Percentiles rank a stretch among this genome's conserved stretches.
Evolutionary conservation across 768 basidiomycete genomes (phyloP).

Genomic region (Macrolepiota dolichaula): DNA sequence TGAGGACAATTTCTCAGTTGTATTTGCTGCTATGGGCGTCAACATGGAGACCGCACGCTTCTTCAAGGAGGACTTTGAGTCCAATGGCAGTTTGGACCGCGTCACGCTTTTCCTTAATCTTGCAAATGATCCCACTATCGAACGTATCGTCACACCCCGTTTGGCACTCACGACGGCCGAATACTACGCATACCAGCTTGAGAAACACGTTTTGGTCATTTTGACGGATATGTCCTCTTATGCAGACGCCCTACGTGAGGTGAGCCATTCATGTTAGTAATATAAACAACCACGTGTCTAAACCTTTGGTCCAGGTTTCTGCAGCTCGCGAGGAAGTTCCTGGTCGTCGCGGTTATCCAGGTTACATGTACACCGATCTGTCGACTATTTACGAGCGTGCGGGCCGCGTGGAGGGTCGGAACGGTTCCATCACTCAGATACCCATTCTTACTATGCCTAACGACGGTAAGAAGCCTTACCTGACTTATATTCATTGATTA

Average conservation of each 20-base stretch:
- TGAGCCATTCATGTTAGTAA: constrained; percentile 30
- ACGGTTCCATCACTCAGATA: constrained; percentile 99
- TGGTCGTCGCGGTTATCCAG: constrained; percentile 97
- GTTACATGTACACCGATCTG: constrained; percentile 99
- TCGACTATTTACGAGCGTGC: constrained; percentile 99
- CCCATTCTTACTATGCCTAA: constrained; percentile 99
- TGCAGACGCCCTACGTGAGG: constrained; percentile 93
- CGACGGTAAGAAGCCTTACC: constrained; percentile 64
- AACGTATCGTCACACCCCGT: constrained; percentile 99
- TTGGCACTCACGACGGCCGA: constrained; percentile 97
- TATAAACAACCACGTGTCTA: constrained; percentile 17
- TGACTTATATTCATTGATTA: constrained; percentile 16
- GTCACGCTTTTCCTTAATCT: constrained; percentile 98
- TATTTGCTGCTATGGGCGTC: constrained; percentile 99
- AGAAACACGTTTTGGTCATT: constrained; percentile 99
- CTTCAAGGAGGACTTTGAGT: constrained; percentile 99
- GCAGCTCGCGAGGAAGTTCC: constrained; percentile 99
- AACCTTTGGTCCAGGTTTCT: constrained; percentile 62
- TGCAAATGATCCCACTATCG: constrained; percentile 98
- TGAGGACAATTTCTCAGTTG: constrained; percentile 99
- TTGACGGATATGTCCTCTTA: constrained; percentile 99
- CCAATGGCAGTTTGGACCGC: constrained; percentile 95
- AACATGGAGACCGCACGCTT: constrained; percentile 99
- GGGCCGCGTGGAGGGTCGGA: constrained; percentile 94
- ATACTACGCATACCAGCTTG: constrained; percentile 98